Base-by-base conservation (phyloP, 306 rosid genomes). In the Cicer chorassanicum region DNA sequence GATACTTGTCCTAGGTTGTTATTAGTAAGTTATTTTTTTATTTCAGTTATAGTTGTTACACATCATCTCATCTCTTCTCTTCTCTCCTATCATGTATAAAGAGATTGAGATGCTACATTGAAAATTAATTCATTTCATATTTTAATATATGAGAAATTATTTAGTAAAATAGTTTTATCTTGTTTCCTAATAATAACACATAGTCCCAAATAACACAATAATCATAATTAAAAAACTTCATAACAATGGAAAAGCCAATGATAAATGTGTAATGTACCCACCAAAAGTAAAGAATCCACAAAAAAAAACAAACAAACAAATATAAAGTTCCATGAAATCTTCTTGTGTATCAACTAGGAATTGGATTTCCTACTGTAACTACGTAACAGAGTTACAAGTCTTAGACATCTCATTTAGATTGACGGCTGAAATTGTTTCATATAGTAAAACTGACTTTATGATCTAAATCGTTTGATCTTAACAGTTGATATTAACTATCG, bases 221-320 rank as follows among this genome's bases (percentile, higher is more conserved):
- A 70, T 44, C 38, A 45, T 67, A 56, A 49, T 42, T n/a, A 50
- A 34, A 34, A 61, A 61, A 40, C 62, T 78, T 19, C 13, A 61
- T 41, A 42, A 50, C 34, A 50, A 51, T 59, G 62, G 8, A 55
- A 66, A 66, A 5, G n/a, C 18, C 18, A 48, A 55, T 43, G 36
- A 44, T 46, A 57, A 68, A 4, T 51, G n/a, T 57, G 49, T 59
- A 1, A 7, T 57, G 42, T 59, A 1, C 14, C 6, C 54, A 74
- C 14, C 44, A 74, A 34, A 60, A 7, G 18, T 41, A 73, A 67
- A 51, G 10, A 81, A 51, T 50, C 6, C 9, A 29, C 1, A 18
- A 65, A 16, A 39, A n/a, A 15, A 39, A 38, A 38, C 7, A 15
- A 0, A 1, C 8, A 2, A 60, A 6, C 6, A 65, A 36, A 72